Evolutionary conservation across 1,284 basidiomycete species (phyloP).

Genomic region (Thecaphora thlaspeos): DNA sequence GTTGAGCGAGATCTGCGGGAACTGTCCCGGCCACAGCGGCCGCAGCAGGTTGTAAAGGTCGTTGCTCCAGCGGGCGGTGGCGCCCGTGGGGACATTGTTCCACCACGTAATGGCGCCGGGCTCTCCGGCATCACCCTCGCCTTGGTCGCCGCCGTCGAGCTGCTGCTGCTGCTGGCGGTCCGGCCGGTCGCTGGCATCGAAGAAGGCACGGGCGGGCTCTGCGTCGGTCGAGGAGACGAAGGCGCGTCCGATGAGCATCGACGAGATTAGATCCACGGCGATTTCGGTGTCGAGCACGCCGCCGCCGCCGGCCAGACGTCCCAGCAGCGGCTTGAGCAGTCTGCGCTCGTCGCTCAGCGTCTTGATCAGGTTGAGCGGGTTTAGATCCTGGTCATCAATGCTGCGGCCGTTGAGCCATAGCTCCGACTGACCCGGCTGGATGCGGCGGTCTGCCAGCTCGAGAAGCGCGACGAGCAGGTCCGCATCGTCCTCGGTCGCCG

Average conservation of each 20-base stretch:
- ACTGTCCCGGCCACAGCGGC: constrained; percentile 45
- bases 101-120: constrained; percentile 73
- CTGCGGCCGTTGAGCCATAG: constrained; percentile 52
- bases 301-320: constrained; percentile 65
- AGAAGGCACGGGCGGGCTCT: constrained; percentile 58
- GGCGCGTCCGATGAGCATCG: constrained; percentile 21
- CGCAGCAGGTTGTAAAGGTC: constrained; percentile 34
- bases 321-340: constrained; percentile 61
- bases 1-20: constrained; percentile 45
- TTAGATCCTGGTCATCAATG: constrained; percentile 21
- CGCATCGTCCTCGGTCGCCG: constrained; percentile 7
- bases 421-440: constrained; percentile 37
- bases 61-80: constrained; percentile 32
- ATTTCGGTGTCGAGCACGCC: constrained; percentile 67
- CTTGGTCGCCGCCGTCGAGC: background rate
- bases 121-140: background rate
- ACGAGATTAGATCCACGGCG: constrained; percentile 68
- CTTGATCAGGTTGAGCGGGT: constrained; percentile 27
- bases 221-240: constrained; percentile 16
- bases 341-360: constrained; percentile 70
- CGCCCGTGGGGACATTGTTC: constrained; percentile 86
- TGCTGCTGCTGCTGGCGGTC: constrained; percentile 7
- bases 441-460: constrained; percentile 15
- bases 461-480: constrained; percentile 26
- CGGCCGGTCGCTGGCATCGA: constrained; percentile 52